Base-by-base conservation (phyloP, 75 land plant species). In the Selaginella tamariscina region DNA sequence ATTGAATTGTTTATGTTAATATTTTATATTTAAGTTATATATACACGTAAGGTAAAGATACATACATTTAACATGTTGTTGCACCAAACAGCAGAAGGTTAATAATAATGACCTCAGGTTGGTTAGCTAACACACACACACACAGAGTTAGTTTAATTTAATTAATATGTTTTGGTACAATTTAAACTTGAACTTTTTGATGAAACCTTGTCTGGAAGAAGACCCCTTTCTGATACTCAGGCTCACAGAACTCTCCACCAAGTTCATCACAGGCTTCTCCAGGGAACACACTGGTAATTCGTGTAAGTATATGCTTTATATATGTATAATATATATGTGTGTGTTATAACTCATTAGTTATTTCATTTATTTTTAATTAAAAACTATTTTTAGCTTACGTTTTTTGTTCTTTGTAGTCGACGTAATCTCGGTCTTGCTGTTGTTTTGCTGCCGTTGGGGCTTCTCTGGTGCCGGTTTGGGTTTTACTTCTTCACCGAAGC, bases 221-320 rank as follows among this genome's bases (percentile, higher is more conserved):
- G 20, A 81, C 83, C 0, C 81, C 83, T 30, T 31, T 29, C 66
- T 81, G 83, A 29, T 75, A 79, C 1, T 79, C 79, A 1, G 79
- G 49, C 33, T 76, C 77, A 29, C 89, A 88, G 70, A 88, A 88
- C 64, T 83, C 86, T 44, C 91, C 91, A 65, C 91, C 91, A 32
- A 88, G 89, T 57, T 83, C 86, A 77, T 88, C 91, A 63, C 91
- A 88, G 32, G 91, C 89, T 56, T 88, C 91, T 0, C 65, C 86
- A 22, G 74, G 81, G 49, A 87, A 87, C 33, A 87, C 91, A 49
- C 88, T 86, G 84, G 55, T 59, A 56, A 32, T 21, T n/a, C n/a
- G n/a, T n/a, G n/a, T n/a, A n/a, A n/a, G n/a, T n/a, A n/a, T n/a
- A n/a, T n/a, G n/a, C n/a, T n/a, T n/a, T n/a, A n/a, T n/a, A n/a